Base-by-base conservation (phyloP, 1,284 basidiomycete species). In the Fomitopsis betulina region DNA sequence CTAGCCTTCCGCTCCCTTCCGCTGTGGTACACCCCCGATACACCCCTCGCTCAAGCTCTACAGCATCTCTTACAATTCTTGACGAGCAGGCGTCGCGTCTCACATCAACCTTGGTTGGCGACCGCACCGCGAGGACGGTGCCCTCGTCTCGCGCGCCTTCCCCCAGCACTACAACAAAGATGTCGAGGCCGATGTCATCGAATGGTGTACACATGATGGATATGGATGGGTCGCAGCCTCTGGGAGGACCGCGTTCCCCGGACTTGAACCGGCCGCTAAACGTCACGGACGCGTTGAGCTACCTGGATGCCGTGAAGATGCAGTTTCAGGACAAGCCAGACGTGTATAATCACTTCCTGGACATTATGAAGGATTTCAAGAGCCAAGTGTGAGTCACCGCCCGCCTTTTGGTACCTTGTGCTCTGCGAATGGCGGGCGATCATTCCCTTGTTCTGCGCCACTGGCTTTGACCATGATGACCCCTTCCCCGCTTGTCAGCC, bases 311-410 rank as follows among this genome's bases (percentile, higher is more conserved):
- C 60, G 96, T 98, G 77, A 98, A 98, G 80, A 80, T 86, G 58
- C 91, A 96, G 79, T 98, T 98, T 73, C 81, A 87, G 61, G 90
- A 94, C 71, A 88, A 89, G 72, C 95, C 96, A 25, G 93, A 98
- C 70, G 95, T 98, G 32, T 98, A 98, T 80, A 98, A 98, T 73
- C 87, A 91, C 65, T 98, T 98, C 72, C 77, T 98, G 72, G 96
- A 98, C 73, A 97, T 98, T 70, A 98, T 98, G 96, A 99, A 98
- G 78, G 96, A 99, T 72, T 97, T 97, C 75, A 97, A 98, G 78
- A 91, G 91, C 66, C 91, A 96, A 75, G 82, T 84, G 94, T 97
- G 73, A 78, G 92, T 83, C 33, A 39, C 21, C 47, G 19, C 42
- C 21, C 37, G 42, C 23, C 32, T 39, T 53, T 45, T 55, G 5